Evolutionary conservation across 345 rosid species (phyloP).

Genomic region (Ricinus communis): DNA sequence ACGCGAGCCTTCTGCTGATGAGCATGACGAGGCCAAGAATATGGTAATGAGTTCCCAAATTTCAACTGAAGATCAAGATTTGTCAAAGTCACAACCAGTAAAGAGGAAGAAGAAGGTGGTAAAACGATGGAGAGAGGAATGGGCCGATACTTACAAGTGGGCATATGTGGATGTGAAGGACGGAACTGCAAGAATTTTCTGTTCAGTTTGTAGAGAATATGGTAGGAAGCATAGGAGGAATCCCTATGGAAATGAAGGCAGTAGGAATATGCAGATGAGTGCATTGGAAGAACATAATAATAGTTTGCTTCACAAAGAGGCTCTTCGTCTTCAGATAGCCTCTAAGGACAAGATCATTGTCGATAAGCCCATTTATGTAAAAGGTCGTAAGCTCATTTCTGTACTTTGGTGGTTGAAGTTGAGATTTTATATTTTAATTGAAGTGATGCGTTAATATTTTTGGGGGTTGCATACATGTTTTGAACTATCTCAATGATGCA

Average conservation of each 20-base stretch:
- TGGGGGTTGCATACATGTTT: not conserved
- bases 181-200: constrained; percentile 94
- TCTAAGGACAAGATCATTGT: constrained; percentile 89
- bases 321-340: constrained; percentile 95
- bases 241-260: constrained; percentile 98
- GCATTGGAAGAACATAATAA: constrained; percentile 97
- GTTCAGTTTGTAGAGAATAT: constrained; percentile 94
- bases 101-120: constrained; percentile 98
- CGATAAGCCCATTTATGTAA: constrained; percentile 86
- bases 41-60: constrained; percentile 72
- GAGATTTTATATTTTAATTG: not conserved
- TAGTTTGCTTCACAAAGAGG: constrained; percentile 98
- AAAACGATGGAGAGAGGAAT: constrained; percentile 99
- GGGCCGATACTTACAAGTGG: constrained; percentile 99
- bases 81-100: constrained; percentile 55
- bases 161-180: constrained; percentile 97
- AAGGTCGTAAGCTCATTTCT: constrained; percentile 53
- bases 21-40: constrained; percentile 77
- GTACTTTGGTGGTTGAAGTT: not conserved
- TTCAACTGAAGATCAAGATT: constrained; percentile 65
- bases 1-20: constrained; percentile 72
- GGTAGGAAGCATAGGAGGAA: constrained; percentile 97
- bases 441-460: not conserved
- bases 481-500: constrained; percentile 12
- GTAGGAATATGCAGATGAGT: constrained; percentile 99